Percentiles rank a stretch among this genome's conserved stretches.
phyloP scores from a whole-genome alignment of 768 basidiomycete genomes.

The Psilocybe cubensis region DNA sequence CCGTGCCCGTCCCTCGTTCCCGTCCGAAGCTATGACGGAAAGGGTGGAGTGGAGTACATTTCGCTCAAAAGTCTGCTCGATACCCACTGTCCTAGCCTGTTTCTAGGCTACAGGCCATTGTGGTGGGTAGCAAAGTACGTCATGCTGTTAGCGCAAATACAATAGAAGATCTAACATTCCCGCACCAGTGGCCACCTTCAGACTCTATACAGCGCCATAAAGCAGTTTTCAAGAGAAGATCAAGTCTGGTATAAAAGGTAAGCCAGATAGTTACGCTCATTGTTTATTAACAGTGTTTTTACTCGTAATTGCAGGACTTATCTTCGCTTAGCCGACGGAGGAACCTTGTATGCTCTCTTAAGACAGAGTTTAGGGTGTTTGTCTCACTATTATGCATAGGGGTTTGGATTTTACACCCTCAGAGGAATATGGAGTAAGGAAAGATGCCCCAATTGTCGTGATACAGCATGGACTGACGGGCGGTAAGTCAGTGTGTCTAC shows the following conservation, averaged over 20 bases:
- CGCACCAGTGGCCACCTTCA: conserved; percentile 59
- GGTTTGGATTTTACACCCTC: conserved; percentile 65
- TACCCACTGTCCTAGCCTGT: conserved; percentile 43
- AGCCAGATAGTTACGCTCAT: neutral
- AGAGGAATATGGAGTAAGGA: conserved; percentile 33
- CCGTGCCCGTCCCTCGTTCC: conserved; percentile 36
- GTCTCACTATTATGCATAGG: conserved; percentile 31
- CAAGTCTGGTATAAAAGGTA: conserved; percentile 57
- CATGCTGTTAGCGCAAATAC: neutral
- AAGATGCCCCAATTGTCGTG: conserved; percentile 56
- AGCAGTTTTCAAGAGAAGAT: conserved; percentile 59
- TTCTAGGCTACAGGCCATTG: conserved; percentile 41
- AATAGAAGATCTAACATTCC: neutral
- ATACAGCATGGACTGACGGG: conserved; percentile 57
- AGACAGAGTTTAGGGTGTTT: too few species aligned
- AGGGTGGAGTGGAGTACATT: conserved; percentile 28
- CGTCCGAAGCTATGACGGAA: conserved; percentile 32
- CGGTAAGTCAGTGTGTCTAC: conserved; percentile 28
- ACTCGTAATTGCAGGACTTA: conserved; percentile 37
- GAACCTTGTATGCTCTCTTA: conserved; percentile 55
- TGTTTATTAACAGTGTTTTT: neutral
- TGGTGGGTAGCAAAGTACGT: conserved; percentile 54
- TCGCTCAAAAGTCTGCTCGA: conserved; percentile 42
- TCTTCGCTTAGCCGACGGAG: conserved; percentile 60
- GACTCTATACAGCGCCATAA: conserved; percentile 58